Base-by-base conservation (phyloP, 306 rosid species). In the Dicorynia guianensis region DNA sequence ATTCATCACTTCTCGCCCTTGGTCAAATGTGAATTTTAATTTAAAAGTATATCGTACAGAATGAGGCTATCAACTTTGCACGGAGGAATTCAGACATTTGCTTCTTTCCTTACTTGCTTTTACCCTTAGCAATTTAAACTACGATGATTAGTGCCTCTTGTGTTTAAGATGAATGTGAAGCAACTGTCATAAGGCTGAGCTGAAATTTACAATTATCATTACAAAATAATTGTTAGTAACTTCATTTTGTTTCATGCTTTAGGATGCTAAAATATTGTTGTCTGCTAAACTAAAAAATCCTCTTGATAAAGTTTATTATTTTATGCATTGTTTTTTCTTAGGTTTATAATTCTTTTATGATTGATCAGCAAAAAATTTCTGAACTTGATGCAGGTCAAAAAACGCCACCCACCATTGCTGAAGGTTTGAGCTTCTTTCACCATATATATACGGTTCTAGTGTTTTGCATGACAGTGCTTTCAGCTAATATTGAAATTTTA, bases 361-460 rank as follows among this genome's bases (percentile, higher is more conserved):
- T 25, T 25, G 30, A 25, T 25, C 2, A 1, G 30, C 30, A 25
- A 75, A 6, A 65, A 30, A 19, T 63, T 70, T 78, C 72, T 82
- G 69, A 82, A 85, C 76, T 72, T 34, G 17, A 53, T 83, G 86
- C 87, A 95, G 99, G 92, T 95, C 78, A 90, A 89, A 84, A 89
- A 79, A 75, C 89, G 11, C 36, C 89, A 90, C 62, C 90, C 99
- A 7, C 99, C 99, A 48, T 72, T 89, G 73, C 81, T 95, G 83
- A 92, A 89, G 99, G 99, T 92, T 79, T 72, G 93, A 75, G 56
- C 71, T 66, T 76, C 71, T 75, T 75, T 72, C 33, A 33, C 55
- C 11, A 18, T 61, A 34, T 62, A 7, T 35, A 43, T 19, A 15
- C 35, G 58, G 15, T 68, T 78, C 59, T 80, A 55, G 63, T 56